These are phyloP conservation scores for Colletotrichum brevisporum DNA, from an alignment of 2,329 filamentous ascomycete genomes.

Conservation along the genomic window DNA sequence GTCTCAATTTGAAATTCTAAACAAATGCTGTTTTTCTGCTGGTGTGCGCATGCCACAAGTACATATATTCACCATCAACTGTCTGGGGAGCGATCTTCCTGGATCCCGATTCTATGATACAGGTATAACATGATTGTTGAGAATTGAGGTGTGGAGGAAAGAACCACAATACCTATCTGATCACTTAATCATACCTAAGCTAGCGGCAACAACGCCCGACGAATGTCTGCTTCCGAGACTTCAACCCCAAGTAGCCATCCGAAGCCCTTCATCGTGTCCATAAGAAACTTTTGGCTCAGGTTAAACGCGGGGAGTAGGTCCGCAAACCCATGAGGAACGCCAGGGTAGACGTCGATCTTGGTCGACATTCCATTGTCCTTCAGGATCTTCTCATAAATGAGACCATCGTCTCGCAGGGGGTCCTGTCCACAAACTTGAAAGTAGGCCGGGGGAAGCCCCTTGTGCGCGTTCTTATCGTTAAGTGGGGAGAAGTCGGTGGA, in stretches of 20 bases:
- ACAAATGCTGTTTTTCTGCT: too few species aligned
- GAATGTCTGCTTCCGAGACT: background rate
- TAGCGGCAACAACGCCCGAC: background rate
- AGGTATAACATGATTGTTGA: too few species aligned
- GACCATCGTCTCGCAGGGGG: constrained; percentile 62
- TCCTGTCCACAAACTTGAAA: constrained; percentile 64
- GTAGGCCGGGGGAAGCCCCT: constrained; percentile 58
- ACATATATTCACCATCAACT: too few species aligned
- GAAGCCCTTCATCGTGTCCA: constrained; percentile 21
- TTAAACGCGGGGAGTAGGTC: constrained; percentile 8
- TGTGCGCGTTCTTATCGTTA: constrained; percentile 48
- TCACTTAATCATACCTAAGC: background rate
- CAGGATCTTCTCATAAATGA: constrained; percentile 57
- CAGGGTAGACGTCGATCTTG: constrained; percentile 29
- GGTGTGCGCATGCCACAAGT: too few species aligned
- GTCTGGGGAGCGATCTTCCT: too few species aligned
- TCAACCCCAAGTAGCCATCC: constrained; percentile 17
- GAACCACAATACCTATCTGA: too few species aligned
- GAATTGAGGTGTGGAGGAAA: too few species aligned
- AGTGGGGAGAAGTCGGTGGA: constrained; percentile 51
- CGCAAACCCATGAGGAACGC: constrained; percentile 33
- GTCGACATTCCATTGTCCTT: constrained; percentile 18
- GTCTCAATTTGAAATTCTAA: too few species aligned
- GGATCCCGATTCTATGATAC: too few species aligned
- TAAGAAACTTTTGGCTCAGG: background rate